Conservation (phyloP, 2,329 filamentous ascomycete species). For the Neonectria coccinea region DNA sequence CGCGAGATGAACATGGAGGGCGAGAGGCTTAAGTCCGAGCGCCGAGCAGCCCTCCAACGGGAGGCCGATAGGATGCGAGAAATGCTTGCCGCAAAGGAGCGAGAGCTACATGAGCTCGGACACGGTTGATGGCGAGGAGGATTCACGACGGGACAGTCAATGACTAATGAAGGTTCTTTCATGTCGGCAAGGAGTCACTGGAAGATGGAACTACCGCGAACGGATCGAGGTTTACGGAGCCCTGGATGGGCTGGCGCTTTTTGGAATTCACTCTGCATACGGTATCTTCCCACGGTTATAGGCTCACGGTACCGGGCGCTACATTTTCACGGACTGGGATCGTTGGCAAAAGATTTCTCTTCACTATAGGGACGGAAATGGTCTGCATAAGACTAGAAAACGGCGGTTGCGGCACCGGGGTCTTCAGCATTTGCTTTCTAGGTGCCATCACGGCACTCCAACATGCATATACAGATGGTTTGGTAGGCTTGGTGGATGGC, state of each 20-base stretch:
- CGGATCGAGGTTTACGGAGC: constrained; percentile 26
- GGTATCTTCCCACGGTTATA: constrained; percentile 13
- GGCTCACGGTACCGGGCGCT: constrained; percentile 27
- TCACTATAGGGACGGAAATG: constrained; percentile 30
- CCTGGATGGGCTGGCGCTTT: constrained; percentile 38
- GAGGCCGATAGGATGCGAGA: constrained; percentile 83
- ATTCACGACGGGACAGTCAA: constrained; percentile 37
- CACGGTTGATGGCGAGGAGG: constrained; percentile 42
- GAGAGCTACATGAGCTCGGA: constrained; percentile 66
- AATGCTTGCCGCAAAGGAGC: constrained; percentile 78
- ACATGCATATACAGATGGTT: constrained; percentile 37
- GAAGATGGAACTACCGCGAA: constrained; percentile 32
- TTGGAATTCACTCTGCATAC: constrained; percentile 42
- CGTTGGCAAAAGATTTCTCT: constrained; percentile 28
- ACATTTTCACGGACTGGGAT: constrained; percentile 29
- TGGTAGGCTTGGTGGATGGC: constrained; percentile 32
- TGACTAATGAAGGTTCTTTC: constrained; percentile 42
- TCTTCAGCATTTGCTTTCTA: constrained; percentile 15
- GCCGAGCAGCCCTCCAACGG: constrained; percentile 73
- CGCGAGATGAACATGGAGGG: constrained; percentile 54
- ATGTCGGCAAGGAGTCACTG: constrained; percentile 41
- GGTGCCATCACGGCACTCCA: constrained; percentile 23
- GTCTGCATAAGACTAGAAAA: constrained; percentile 32
- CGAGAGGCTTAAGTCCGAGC: constrained; percentile 69
- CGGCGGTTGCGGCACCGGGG: constrained; percentile 21